phyloP scores from a whole-genome alignment of 2,329 filamentous ascomycete species.

The Mycosphaerella sp. region DNA sequence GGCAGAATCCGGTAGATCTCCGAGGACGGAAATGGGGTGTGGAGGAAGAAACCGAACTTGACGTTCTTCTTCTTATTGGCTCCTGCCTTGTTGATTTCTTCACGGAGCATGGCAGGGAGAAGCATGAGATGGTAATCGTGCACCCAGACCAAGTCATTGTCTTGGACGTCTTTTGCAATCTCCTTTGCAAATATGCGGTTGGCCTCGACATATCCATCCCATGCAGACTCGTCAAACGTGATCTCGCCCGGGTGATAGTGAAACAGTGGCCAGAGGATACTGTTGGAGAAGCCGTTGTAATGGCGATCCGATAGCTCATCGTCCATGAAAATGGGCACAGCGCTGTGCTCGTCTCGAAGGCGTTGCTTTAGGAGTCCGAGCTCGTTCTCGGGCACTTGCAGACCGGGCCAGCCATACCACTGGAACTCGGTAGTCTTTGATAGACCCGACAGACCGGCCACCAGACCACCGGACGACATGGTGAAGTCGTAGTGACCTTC shows the following conservation, averaged over 20 bases:
- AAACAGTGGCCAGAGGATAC: constrained; percentile 96
- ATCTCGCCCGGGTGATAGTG: constrained; percentile 99
- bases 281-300: constrained; percentile 98
- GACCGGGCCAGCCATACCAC: constrained; percentile 97
- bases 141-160: constrained; percentile 94
- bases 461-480: constrained; percentile 94
- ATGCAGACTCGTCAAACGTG: constrained; percentile 91
- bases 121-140: constrained; percentile 99
- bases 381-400: constrained; percentile 84
- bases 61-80: constrained; percentile 70
- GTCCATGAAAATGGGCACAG: constrained; percentile 86
- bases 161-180: constrained; percentile 78
- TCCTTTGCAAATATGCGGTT: constrained; percentile 88
- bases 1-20: constrained; percentile 96
- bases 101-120: constrained; percentile 86
- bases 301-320: constrained; percentile 90
- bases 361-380: constrained; percentile 65
- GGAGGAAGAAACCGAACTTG: constrained; percentile 97
- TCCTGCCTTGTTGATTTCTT: constrained; percentile 60
- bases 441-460: constrained; percentile 85
- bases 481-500: constrained; percentile 89
- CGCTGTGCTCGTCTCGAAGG: constrained; percentile 79
- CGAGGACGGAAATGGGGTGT: constrained; percentile 93
- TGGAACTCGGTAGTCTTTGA: constrained; percentile 91
- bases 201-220: constrained; percentile 87